phyloP scores from a whole-genome alignment of 129 eudicot species.

The Rutidosis leptorrhynchoides region DNA sequence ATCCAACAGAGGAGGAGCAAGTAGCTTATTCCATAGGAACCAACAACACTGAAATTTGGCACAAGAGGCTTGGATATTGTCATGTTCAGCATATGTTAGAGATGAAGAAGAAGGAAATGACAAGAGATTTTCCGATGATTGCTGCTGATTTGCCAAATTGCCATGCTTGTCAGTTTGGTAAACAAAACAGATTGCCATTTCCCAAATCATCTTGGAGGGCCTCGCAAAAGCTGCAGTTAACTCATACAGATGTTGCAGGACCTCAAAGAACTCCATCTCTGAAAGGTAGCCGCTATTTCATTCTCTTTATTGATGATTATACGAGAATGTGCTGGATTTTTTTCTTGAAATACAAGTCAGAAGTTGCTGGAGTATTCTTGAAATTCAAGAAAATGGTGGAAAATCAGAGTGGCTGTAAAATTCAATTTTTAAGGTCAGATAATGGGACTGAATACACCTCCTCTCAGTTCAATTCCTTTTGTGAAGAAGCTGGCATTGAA shows the following conservation, averaged over 20 bases:
- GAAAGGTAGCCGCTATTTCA: not conserved
- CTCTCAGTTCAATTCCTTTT: not conserved
- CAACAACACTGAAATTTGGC: not conserved
- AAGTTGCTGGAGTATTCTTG: not conserved
- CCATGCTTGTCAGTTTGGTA: not conserved
- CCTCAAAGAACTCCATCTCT: not conserved
- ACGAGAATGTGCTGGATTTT: not conserved
- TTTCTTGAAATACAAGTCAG: not conserved
- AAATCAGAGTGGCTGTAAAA: conserved; percentile 17
- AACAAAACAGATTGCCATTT: not conserved
- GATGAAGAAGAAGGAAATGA: not conserved
- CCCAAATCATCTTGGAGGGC: conserved; percentile 2
- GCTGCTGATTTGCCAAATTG: not conserved
- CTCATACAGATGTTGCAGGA: not conserved
- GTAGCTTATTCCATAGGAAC: not conserved
- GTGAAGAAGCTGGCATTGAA: not conserved
- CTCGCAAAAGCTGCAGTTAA: not conserved
- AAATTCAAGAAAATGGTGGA: conserved; percentile 6
- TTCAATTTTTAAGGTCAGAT: not conserved
- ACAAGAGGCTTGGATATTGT: not conserved
- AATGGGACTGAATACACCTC: not conserved
- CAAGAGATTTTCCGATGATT: not conserved
- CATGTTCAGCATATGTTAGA: not conserved
- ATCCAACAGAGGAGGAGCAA: not conserved
- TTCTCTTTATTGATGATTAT: not conserved